Evolutionary conservation across 75 land plant genomes (phyloP), one percentile per base, ranked within the genome.

Genomic region (Isoetes taiwanensis): DNA sequence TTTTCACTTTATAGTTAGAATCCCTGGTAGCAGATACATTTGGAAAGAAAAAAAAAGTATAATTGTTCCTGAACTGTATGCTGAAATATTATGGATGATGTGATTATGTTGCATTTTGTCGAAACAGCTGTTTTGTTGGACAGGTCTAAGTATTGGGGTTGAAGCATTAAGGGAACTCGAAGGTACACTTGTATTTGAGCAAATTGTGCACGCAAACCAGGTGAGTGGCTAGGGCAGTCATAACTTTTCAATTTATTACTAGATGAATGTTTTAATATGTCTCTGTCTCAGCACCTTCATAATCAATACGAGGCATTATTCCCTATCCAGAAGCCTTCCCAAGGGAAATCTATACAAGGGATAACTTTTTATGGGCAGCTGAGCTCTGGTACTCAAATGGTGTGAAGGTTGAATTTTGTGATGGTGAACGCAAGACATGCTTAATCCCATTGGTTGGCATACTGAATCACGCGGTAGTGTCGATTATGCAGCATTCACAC

Each of bases 301-400:
- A 12, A 56, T 9, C 77, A 82, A 58, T 85, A 76, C 59, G 75
- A 78, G 23, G 60, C 59, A 40, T 46, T 85, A 30, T 73, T 64
- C 56, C 82, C 77, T 60, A 83, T 60, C 83, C 83, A 31, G 77
- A 75, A 58, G 56, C 75, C 12, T 83, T 83, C 64, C 67, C 69
- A 20, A 58, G 57, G 28, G 70, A 72, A 35, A 12, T 72, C 1
- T 86, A 72, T 55, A 72, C 84, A 41, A 80, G 81, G 83, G 87
- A 86, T 16, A 55, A 67, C 6, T 86, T 63, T 56, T 55, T 86
- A 28, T 86, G 93, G 93, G 93, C 88, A 37, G 83, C 85, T 78
- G 87, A 86, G 57, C 76, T 86, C n/a, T 86, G 88, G 88, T 86
- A 86, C 62, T 86, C 91, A 1, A 82, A 86, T 65, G 63, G 86